phyloP scores from a whole-genome alignment of 805 yeast genomes.

The Metschnikowia similis region DNA sequence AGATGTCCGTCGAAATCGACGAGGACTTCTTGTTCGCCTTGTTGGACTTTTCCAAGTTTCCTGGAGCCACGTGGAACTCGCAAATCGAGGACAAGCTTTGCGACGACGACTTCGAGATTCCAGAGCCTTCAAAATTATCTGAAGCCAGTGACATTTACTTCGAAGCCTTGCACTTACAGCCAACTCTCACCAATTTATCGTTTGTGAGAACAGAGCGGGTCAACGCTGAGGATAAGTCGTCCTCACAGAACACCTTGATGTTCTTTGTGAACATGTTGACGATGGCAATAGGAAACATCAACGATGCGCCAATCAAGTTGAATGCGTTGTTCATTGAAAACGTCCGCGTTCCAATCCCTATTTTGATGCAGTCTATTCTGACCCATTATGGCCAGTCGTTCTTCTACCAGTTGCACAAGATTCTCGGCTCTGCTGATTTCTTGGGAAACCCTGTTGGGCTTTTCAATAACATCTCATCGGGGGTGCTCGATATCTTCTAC shows the following conservation, averaged over 20 bases:
- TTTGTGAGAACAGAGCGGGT: conserved; percentile 85
- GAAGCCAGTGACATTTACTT: conserved; percentile 77
- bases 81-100: conserved; percentile 47
- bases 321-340: conserved; percentile 87
- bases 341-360: conserved; percentile 78
- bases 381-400: conserved; percentile 92
- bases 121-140: conserved; percentile 58
- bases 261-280: conserved; percentile 81
- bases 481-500: conserved; percentile 92
- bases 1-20: conserved; percentile 86
- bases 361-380: conserved; percentile 61
- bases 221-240: conserved; percentile 57
- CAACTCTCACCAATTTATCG: conserved; percentile 81
- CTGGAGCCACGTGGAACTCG: conserved; percentile 75
- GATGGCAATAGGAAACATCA: conserved; percentile 95
- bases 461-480: conserved; percentile 88
- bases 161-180: conserved; percentile 90
- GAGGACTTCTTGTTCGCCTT: conserved; percentile 86
- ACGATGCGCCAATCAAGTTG: conserved; percentile 90
- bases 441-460: conserved; percentile 97
- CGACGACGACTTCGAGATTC: conserved; percentile 60
- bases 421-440: conserved; percentile 93
- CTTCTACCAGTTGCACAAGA: conserved; percentile 85
- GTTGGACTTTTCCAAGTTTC: conserved; percentile 72
- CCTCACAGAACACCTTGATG: conserved; percentile 64